A percentile compares a stretch with the other conserved stretches of the same genome.
These are phyloP conservation scores for Pholiota molesta DNA, from an alignment of 768 basidiomycete genomes.

Conservation along the genomic window DNA sequence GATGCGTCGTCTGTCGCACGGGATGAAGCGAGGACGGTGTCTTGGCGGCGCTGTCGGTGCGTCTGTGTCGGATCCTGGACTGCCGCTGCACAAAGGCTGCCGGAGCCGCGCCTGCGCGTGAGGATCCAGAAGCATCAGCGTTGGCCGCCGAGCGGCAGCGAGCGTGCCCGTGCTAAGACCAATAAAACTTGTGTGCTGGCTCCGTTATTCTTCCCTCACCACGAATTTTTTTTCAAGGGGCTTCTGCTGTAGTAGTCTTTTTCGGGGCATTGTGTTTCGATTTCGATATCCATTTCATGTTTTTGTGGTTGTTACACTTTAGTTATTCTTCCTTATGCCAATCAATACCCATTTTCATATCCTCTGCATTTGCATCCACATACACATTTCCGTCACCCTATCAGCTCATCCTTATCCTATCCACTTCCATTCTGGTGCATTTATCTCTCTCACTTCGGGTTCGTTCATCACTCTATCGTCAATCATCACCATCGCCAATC, in stretches of 20 bases:
- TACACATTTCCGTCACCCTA: neutral
- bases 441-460: no score
- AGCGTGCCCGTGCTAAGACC: neutral
- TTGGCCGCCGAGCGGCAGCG: neutral
- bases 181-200: neutral
- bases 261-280: no score
- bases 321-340: neutral
- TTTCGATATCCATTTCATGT: neutral
- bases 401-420: neutral
- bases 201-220: no score
- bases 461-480: no score
- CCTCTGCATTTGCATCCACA: neutral
- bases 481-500: no score
- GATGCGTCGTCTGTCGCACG: neutral
- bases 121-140: neutral
- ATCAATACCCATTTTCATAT: slow-evolving; percentile 4
- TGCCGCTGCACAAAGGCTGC: neutral
- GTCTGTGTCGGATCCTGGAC: slow-evolving; percentile 2
- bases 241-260: no score
- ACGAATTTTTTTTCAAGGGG: no score
- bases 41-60: neutral
- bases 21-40: neutral
- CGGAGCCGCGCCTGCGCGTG: neutral
- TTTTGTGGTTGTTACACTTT: neutral
- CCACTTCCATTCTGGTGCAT: no score